Base-by-base conservation (phyloP, 139 green algal genomes). In the Chlorella sp. region DNA sequence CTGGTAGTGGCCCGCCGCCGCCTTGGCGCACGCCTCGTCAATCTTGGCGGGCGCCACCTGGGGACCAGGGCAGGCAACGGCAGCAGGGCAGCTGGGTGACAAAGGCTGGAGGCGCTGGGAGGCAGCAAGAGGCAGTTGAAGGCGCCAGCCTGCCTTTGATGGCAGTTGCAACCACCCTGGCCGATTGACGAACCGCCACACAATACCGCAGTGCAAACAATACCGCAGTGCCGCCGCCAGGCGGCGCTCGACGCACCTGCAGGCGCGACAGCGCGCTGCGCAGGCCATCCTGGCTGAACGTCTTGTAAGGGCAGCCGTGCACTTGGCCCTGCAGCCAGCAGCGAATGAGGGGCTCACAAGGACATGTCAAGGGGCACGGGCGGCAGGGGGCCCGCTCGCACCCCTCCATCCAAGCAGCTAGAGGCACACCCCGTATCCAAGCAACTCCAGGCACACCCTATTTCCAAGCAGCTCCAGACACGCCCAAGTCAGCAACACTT, bases 241-340 rank as follows among this genome's bases (percentile, higher is more conserved):
- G 26, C 34, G 60, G 60, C 7, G 32, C 64, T 40, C 7, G n/a
- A n/a, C 84, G 67, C 86, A 96, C 88, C 85, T 89, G 70, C 36
- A 97, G 70, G 3, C 84, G 74, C 0, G 75, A 40, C 62, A 98
- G 88, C 34, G 91, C 84, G 1, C 86, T 89, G 0, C 91, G 81
- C 48, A 99, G 90, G 44, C 81, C 72, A 4, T 91, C 86, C 70
- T 93, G 87, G 65, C 92, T 86, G 62, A 96, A 90, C 1, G 93
- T 95, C 62, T 91, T 92, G 93, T 98, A 99, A 9, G 97, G 97
- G 89, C 97, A 99, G 67, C 95, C 95, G 81, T 96, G 92, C 75
- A 91, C 73, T 30, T 98, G 93, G 3, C 90, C 93, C 86, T 91
- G 85, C 68, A 77, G 16, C 28, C 8, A 72, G 34, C 14, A 14